These are phyloP conservation scores for Acacia crassicarpa DNA, from an alignment of 306 rosid species.

Conservation along the genomic window DNA sequence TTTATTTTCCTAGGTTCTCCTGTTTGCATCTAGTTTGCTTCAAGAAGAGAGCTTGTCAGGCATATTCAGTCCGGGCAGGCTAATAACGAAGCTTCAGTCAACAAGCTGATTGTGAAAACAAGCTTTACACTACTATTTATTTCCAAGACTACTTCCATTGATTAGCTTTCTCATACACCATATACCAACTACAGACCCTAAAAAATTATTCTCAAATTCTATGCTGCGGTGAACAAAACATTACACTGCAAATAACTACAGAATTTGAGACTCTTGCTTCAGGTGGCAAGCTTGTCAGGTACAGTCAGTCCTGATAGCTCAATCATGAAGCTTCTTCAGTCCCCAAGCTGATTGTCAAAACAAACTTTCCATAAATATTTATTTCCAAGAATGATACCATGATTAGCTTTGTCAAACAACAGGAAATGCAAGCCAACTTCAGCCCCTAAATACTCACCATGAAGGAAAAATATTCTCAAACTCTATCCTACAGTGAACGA, in stretches of 20 bases:
- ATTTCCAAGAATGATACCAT: background rate
- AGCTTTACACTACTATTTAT: background rate
- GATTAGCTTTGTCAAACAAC: background rate
- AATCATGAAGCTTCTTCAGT: background rate
- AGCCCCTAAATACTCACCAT: background rate
- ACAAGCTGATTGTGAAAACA: background rate
- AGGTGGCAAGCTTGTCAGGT: slow-evolving; percentile 17
- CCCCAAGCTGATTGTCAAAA: background rate
- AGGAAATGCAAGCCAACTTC: background rate
- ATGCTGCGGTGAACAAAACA: background rate
- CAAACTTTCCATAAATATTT: background rate
- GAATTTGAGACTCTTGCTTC: slow-evolving; percentile 4
- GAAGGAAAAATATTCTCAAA: slow-evolving; percentile 2
- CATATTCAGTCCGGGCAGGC: background rate
- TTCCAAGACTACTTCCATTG: background rate
- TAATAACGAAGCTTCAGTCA: background rate
- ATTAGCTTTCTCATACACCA: background rate
- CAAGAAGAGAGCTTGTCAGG: background rate
- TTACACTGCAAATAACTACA: slow-evolving; percentile 1
- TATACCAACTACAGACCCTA: background rate
- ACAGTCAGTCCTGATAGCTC: slow-evolving; percentile 2
- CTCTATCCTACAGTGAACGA: background rate
- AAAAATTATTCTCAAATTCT: background rate
- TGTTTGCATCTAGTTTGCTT: background rate
- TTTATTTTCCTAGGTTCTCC: no score